Evolutionary conservation across 2,329 filamentous ascomycete species (phyloP).

Genomic region (Cercospora sojina): DNA sequence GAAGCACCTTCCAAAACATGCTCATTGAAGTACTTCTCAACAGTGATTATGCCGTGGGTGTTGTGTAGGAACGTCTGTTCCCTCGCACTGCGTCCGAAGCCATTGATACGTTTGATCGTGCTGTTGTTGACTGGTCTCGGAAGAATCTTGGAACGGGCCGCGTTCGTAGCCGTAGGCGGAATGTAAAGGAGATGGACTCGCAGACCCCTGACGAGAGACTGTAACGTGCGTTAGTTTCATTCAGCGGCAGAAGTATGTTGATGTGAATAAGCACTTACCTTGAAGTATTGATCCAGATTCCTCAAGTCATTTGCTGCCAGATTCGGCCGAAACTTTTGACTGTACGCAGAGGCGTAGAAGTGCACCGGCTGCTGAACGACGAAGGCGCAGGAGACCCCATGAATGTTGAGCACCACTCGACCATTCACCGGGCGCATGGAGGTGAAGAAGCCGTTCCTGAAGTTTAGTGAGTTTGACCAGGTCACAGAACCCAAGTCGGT

Average conservation of each 20-base stretch:
- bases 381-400: conserved; percentile 23
- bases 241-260: not conserved
- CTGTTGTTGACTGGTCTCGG: not conserved
- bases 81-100: not conserved
- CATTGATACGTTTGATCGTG: conserved; percentile 3
- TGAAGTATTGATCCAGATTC: not conserved
- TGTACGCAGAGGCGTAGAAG: not conserved
- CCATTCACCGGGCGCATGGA: conserved; percentile 14
- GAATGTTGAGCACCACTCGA: conserved; percentile 23
- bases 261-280: not conserved
- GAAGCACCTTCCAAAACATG: not conserved
- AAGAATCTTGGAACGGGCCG: not conserved
- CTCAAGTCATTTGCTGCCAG: not conserved
- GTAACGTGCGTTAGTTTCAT: not conserved
- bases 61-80: not conserved
- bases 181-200: not conserved
- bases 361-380: conserved; percentile 13
- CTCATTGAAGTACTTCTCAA: conserved; percentile 14
- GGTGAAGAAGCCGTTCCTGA: conserved; percentile 18
- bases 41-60: not conserved
- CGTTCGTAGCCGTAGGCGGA: not conserved
- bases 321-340: not conserved
- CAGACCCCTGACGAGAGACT: not conserved
- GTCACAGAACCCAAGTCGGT: not conserved
- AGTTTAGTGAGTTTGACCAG: not conserved